These are phyloP conservation scores for Chondrus crispus DNA, from an alignment of 23 red algal species.

Conservation along the genomic window DNA sequence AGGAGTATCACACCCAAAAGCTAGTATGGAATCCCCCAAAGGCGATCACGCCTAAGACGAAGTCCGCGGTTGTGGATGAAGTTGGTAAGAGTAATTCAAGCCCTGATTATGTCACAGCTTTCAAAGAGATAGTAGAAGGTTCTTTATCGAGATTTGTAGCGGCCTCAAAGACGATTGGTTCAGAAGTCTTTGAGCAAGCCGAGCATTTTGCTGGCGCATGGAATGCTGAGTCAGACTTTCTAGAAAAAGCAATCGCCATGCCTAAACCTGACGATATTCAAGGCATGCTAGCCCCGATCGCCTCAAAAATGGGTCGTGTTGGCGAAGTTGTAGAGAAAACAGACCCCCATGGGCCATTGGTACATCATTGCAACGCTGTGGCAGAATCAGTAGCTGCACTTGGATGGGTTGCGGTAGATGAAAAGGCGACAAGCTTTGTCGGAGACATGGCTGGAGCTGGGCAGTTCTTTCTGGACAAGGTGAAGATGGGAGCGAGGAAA, in stretches of 20 bases:
- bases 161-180: conserved; percentile 19
- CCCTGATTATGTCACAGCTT: neutral
- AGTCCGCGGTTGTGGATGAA: neutral
- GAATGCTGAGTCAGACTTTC: conserved; percentile 5
- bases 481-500: conserved; percentile 33
- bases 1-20: conserved; percentile 71
- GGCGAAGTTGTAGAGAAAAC: neutral
- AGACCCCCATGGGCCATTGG: neutral
- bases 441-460: conserved; percentile 21
- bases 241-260: neutral
- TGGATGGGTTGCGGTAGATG: conserved; percentile 12
- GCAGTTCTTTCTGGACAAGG: conserved; percentile 19
- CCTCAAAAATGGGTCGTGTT: neutral
- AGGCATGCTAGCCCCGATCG: neutral
- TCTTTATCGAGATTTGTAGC: conserved; percentile 20
- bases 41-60: neutral
- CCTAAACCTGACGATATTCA: conserved; percentile 22
- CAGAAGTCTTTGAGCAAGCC: neutral
- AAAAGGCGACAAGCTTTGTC: neutral
- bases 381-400: neutral
- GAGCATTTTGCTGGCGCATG: neutral
- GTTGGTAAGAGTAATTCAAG: neutral
- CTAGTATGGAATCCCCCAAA: conserved; percentile 51
- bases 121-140: neutral
- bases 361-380: neutral